These are phyloP conservation scores for Penicillium antarcticum DNA, from an alignment of 495 filamentous ascomycete species.

Conservation along the genomic window DNA sequence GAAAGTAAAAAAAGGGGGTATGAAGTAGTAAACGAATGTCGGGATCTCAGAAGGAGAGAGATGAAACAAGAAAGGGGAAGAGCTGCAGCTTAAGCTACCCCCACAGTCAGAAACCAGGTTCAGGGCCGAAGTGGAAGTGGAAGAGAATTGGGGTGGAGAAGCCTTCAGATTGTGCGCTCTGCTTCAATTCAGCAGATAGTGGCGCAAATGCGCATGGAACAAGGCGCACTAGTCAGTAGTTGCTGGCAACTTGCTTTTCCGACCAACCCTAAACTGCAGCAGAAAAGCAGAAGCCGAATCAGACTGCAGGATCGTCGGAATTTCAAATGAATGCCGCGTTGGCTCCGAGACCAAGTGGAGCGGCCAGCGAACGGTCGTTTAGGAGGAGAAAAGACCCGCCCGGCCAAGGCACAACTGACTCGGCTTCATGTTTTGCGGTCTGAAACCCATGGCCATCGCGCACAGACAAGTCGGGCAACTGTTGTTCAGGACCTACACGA, in stretches of 20 bases:
- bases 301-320: slow-evolving; percentile 8
- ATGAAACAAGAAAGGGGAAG: background rate
- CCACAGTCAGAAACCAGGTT: background rate
- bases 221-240: too few relatives aligned
- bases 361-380: slow-evolving; percentile 17
- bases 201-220: too few relatives aligned
- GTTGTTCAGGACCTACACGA: too few relatives aligned
- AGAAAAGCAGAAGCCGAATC: slow-evolving; percentile 3
- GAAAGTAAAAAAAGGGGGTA: background rate
- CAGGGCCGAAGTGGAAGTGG: background rate
- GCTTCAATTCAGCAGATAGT: too few relatives aligned
- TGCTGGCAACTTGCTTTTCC: too few relatives aligned
- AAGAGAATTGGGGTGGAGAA: background rate
- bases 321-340: slow-evolving; percentile 15
- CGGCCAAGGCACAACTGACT: too few relatives aligned
- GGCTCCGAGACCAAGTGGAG: slow-evolving; percentile 19
- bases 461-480: too few relatives aligned
- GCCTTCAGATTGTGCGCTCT: background rate
- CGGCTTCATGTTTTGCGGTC: slow-evolving; percentile 1
- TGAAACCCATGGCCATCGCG: slow-evolving; percentile 10
- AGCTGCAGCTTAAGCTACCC: slow-evolving; percentile 3
- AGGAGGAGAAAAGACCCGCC: background rate
- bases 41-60: background rate
- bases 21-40: background rate
- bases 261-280: background rate